Conservation (phyloP, 139 green algal species). For the Chlorella sp. region DNA sequence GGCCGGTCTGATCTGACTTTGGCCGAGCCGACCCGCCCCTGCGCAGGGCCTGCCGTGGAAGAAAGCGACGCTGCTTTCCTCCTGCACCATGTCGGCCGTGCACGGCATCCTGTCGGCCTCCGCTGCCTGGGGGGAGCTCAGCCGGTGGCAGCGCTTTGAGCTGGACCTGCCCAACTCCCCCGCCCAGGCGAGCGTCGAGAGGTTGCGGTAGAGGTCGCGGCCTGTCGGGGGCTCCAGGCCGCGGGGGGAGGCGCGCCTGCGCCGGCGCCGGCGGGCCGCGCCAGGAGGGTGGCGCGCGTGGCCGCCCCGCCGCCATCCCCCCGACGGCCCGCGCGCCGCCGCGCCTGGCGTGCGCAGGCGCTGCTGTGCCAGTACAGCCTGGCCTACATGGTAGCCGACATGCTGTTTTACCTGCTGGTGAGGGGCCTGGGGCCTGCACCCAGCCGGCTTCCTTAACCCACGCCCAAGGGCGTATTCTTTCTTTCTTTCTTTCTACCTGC, state of each 20-base stretch:
- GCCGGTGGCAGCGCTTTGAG: neutral
- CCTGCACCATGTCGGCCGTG: slow-evolving; percentile 18
- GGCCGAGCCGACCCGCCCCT: too few relatives aligned
- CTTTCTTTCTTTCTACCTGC: neutral
- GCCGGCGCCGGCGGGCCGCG: too few relatives aligned
- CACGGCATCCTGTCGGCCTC: slow-evolving; percentile 4
- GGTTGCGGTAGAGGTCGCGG: too few relatives aligned
- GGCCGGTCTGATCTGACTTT: too few relatives aligned
- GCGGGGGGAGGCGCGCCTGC: too few relatives aligned
- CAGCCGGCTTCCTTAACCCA: neutral
- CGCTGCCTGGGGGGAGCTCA: slow-evolving; percentile 17
- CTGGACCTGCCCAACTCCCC: slow-evolving; percentile 21
- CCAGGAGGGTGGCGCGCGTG: too few relatives aligned
- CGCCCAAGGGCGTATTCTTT: neutral
- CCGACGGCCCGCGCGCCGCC: slow-evolving; percentile 3
- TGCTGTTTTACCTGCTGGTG: slow-evolving; percentile 28
- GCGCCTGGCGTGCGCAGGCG: too few relatives aligned
- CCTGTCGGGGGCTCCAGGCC: too few relatives aligned
- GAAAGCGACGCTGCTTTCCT: slow-evolving; percentile 20
- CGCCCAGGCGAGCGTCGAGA: too few relatives aligned
- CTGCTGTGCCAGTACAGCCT: slow-evolving; percentile 34
- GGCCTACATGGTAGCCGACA: slow-evolving; percentile 39
- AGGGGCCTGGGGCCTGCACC: neutral
- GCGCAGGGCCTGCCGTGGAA: neutral
- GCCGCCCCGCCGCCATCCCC: neutral